Conservation (phyloP, 371 early-diverging fungal species). For the Sporodiniella umbellata region DNA sequence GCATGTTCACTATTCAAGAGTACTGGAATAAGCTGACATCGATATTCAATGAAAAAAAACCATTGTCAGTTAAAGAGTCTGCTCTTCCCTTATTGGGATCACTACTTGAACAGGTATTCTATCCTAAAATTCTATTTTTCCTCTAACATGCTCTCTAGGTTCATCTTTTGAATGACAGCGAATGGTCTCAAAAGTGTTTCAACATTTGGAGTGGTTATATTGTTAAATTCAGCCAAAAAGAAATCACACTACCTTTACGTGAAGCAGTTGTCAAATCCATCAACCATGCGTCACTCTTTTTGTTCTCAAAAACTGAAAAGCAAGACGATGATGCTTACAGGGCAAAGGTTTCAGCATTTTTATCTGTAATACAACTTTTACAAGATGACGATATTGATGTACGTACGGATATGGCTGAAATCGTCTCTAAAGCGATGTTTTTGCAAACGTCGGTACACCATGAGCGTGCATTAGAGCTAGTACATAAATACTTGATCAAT, state of each 20-base stretch:
- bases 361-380: conserved; percentile 19
- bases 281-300: conserved; percentile 30
- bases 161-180: not conserved
- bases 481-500: conserved; percentile 36
- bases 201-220: conserved; percentile 46
- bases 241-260: conserved; percentile 53
- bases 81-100: conserved; percentile 43
- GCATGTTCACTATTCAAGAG: conserved; percentile 31
- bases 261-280: conserved; percentile 56
- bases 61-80: conserved; percentile 37
- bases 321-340: conserved; percentile 1
- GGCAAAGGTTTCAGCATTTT: conserved; percentile 13
- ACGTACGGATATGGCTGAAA: conserved; percentile 53
- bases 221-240: conserved; percentile 44
- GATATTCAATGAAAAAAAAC: conserved; percentile 27
- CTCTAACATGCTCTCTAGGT: not conserved
- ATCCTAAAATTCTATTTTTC: not conserved
- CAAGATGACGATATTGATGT: conserved; percentile 78
- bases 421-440: conserved; percentile 52
- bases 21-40: conserved; percentile 37
- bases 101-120: conserved; percentile 37
- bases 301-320: conserved; percentile 22
- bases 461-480: conserved; percentile 57
- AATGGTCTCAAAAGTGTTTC: conserved; percentile 35
- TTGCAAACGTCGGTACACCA: conserved; percentile 40